phyloP scores from a whole-genome alignment of 1,139 yeast genomes.

The Kodamaea alishanica region DNA sequence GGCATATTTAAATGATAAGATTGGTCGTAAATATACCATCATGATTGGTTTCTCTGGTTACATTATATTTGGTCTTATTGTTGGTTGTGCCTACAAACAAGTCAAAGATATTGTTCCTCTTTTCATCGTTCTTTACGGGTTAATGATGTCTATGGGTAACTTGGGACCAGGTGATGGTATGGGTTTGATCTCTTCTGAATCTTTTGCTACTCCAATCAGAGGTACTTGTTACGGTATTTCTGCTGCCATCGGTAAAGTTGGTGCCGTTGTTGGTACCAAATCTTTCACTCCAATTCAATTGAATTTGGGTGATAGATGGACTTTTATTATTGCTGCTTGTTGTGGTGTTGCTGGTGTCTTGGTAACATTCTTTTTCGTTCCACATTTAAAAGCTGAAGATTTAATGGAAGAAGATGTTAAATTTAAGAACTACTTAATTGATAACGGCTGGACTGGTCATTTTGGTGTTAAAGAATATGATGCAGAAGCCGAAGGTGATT shows the following conservation, averaged over 20 bases:
- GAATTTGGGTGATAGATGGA: constrained; percentile 24
- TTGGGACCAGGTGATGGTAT: constrained; percentile 76
- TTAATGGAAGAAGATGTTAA: constrained; percentile 61
- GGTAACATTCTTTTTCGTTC: constrained; percentile 60
- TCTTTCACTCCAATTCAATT: constrained; percentile 42
- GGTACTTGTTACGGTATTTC: constrained; percentile 57
- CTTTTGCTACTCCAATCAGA: constrained; percentile 71
- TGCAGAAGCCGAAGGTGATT: constrained; percentile 11
- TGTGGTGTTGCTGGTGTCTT: constrained; percentile 66
- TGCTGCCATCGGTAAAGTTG: constrained; percentile 50
- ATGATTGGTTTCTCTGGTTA: constrained; percentile 58
- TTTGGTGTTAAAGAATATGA: constrained; percentile 43
- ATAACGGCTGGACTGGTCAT: constrained; percentile 64
- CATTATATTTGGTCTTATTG: constrained; percentile 55
- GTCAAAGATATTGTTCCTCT: constrained; percentile 48
- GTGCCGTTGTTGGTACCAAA: constrained; percentile 49
- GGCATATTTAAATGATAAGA: constrained; percentile 48
- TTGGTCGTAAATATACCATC: constrained; percentile 58
- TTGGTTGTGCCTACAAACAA: constrained; percentile 53
- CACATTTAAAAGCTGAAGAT: constrained; percentile 65
- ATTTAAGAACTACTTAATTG: constrained; percentile 57
- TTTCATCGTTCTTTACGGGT: constrained; percentile 57
- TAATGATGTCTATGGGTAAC: constrained; percentile 60
- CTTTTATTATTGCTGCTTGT: constrained; percentile 61
- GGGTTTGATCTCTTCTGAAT: constrained; percentile 66